Evolutionary conservation across 352 stramenopile species (phyloP), one percentile per base, ranked within the genome.

Genomic region (Globisporangium cystogenes): DNA sequence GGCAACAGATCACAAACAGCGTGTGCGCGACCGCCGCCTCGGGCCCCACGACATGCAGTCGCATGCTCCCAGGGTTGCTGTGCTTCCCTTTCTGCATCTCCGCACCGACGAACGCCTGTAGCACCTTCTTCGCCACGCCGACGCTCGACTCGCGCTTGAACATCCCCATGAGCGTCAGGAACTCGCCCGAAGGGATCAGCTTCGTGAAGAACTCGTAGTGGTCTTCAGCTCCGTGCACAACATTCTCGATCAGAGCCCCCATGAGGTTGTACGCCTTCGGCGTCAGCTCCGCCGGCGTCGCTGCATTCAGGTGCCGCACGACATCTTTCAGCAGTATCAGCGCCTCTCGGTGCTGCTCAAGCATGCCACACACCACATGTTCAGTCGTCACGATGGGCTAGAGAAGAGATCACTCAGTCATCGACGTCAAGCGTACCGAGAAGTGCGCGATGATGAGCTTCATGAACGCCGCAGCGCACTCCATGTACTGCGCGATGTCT

Each of bases 361-460:
- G 39, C 8, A n/a, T 24, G 10, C 0, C 15, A 64, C 43, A 15
- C 35, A 51, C 39, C 33, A 52, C 26, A 3, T 5, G 16, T 18
- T 20, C 18, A 16, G 20, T 33, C 4, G 26, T n/a, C 12, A 29
- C 7, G 27, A 65, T 29, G 11, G 11, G 10, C n/a, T n/a, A 57
- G 7, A 53, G 18, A 24, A 24, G 24, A 43, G 6, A 39, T 40
- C 29, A n/a, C 27, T 4, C 15, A 36, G n/a, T n/a, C n/a, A n/a
- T n/a, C n/a, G n/a, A n/a, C n/a, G n/a, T n/a, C 35, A 50, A 23
- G 45, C 48, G 44, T 48, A 87, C 76, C 53, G 74, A 78, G 53
- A 90, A 96, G 53, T 96, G 82, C 18, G 72, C 72, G 12, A 94
- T 74, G 21, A 96, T 79, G 15, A 95, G 68, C 55, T 92, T 86